Base-by-base conservation (phyloP, 768 basidiomycete species). In the Mrakia frigida region DNA sequence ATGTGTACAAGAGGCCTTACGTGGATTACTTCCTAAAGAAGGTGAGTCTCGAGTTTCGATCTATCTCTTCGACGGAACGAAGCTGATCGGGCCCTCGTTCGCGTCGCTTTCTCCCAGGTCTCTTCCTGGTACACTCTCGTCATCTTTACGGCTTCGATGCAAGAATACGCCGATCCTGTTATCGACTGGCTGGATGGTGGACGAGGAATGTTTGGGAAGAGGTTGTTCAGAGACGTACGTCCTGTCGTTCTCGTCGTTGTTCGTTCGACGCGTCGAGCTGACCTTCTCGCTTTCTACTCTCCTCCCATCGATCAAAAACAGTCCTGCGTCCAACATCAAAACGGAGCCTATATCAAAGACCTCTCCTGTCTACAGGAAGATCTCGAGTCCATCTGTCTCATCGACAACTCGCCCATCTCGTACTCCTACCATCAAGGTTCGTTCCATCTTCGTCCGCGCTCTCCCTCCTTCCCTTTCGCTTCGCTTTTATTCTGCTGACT, bases 171-270 rank as follows among this genome's bases (percentile, higher is more conserved):
- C 78, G 97, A 99, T 85, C 97, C 97, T 0, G 95, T 99, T 39
- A 99, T 99, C 80, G 97, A 99, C 84, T 99, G 97, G 97, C 85
- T 99, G 73, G 97, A 99, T 82, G 93, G 91, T 74, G 93, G 94
- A 5, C 88, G 93, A 63, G 95, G 94, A 25, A 92, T 98, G 76
- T 88, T 99, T 50, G 88, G 87, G 2, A 91, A 92, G 78, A 89
- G 94, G 50, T 86, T 97, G 79, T 99, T 98, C 84, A 89, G 97
- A 78, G 94, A 97, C 86, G 92, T 87, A n/a, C n/a, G 80, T 78
- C 21, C 61, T 61, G 5, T 28, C 28, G 33, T 52, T 69, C 31
- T 59, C n/a, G 52, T 35, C 60, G 56, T 28, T 69, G 56, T 28
- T 69, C 78, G 61, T 39, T 68, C 39, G 18, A 43, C 56, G 35